phyloP scores from a whole-genome alignment of 352 stramenopile genomes.

The Globisporangium takayamanum region DNA sequence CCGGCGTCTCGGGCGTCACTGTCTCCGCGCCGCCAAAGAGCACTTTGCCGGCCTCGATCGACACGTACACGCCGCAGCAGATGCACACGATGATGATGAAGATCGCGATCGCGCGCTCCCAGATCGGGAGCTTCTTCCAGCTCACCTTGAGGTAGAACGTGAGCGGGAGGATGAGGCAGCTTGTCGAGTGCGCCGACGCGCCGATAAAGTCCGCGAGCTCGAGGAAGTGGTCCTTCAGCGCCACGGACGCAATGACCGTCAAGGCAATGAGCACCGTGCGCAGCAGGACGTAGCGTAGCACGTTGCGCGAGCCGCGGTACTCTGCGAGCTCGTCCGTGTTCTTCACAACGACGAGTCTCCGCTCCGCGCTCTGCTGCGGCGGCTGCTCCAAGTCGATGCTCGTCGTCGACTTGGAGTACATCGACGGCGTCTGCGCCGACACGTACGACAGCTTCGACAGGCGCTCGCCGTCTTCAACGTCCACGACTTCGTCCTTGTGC shows the following conservation, averaged over 20 bases:
- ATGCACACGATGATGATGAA: constrained; percentile 20
- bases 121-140: constrained; percentile 19
- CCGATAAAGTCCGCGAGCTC: constrained; percentile 16
- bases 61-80: constrained; percentile 20
- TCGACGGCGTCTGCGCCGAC: constrained; percentile 9
- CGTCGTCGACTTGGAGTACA: constrained; percentile 15
- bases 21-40: constrained; percentile 8
- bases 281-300: no score
- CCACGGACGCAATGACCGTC: no score
- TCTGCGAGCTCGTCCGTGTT: no score
- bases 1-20: constrained; percentile 10
- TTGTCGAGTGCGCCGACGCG: constrained; percentile 17
- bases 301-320: neutral
- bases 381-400: neutral
- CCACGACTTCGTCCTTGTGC: constrained; percentile 29
- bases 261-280: no score
- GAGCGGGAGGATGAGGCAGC: constrained; percentile 28
- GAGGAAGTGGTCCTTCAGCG: no score
- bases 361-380: constrained; percentile 3
- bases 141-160: constrained; percentile 29
- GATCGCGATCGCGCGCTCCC: constrained; percentile 14
- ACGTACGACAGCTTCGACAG: no score
- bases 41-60: constrained; percentile 13
- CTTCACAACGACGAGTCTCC: constrained; percentile 1
- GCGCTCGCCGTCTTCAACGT: constrained; percentile 9